Evolutionary conservation across 768 basidiomycete species (phyloP), one percentile per base, ranked within the genome.

Genomic region (Serendipita vermifera): DNA sequence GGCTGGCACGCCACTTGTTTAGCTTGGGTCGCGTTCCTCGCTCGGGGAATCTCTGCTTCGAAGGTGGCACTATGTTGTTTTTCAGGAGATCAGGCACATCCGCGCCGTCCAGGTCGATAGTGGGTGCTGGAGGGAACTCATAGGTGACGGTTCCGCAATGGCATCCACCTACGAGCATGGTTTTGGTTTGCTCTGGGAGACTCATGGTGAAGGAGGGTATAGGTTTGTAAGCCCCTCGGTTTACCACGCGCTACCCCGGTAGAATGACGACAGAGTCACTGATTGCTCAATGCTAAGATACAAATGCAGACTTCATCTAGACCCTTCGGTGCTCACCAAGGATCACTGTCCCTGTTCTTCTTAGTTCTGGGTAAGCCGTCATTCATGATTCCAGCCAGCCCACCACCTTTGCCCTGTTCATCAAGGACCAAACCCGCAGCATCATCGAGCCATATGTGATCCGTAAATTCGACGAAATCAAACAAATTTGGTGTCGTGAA

Each of bases 391-490:
- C 22, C 29, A n/a, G 46, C 46, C 9, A 51, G 24, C 17, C 46
- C 46, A 9, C 46, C 46, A 27, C 46, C 46, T 31, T 51, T 51
- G 20, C 46, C 46, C 26, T 22, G 5, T 31, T 51, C 46, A n/a
- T 51, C 46, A 7, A 51, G 27, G 17, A 51, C 24, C 22, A 51
- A 7, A 31, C 32, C 46, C 9, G 17, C 2, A 24, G 46, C 46
- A 26, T 51, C 46, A 9, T 51, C 46, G 27, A 51, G 15, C 46
- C 46, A 51, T n/a, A 51, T 51, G 27, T 51, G 46, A 20, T n/a
- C 22, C 5, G 32, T 29, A 4, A 51, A 15, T 29, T 51, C 46
- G 27, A 51, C n/a, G 24, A 27, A 26, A 26, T 51, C 46, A 29
- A 51, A 51, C 9, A 51, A 31, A n/a, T 26, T 51, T n/a, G 46